Conservation (phyloP, 2,329 filamentous ascomycete species). For the Fusarium sp. region DNA sequence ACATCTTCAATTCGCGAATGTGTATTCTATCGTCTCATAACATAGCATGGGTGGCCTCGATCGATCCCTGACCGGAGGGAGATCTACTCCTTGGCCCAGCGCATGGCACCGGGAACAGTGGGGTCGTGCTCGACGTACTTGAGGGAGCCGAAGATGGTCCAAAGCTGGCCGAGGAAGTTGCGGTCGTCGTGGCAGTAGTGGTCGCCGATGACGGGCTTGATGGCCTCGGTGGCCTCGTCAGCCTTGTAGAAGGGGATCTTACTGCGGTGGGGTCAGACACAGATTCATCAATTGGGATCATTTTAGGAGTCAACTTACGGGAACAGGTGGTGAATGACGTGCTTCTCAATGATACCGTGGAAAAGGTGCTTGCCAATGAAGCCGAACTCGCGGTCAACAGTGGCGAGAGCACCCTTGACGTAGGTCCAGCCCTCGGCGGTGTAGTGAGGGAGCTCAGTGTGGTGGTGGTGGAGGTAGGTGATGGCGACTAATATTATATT, state of each 20-base stretch:
- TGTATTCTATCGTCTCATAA: conserved; percentile 24
- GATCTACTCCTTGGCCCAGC: conserved; percentile 48
- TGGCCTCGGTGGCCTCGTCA: conserved; percentile 67
- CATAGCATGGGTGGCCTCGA: not conserved
- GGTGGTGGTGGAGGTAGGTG: conserved; percentile 80
- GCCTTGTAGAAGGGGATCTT: conserved; percentile 61
- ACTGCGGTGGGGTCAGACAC: conserved; percentile 24
- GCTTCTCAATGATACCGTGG: conserved; percentile 71
- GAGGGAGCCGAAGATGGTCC: conserved; percentile 47
- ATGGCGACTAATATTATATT: conserved; percentile 68
- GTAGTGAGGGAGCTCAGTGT: conserved; percentile 58
- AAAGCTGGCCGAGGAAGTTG: conserved; percentile 48
- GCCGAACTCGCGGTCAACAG: conserved; percentile 72
- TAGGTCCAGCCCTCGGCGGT: conserved; percentile 69
- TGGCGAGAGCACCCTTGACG: conserved; percentile 69
- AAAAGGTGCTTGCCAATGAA: conserved; percentile 72
- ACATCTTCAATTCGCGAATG: conserved; percentile 17
- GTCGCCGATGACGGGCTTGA: conserved; percentile 90
- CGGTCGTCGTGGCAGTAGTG: conserved; percentile 76
- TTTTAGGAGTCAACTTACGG: conserved; percentile 42
- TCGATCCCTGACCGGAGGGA: conserved; percentile 16
- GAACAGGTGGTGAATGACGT: conserved; percentile 72
- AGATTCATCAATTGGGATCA: not conserved
- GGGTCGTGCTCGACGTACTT: conserved; percentile 50
- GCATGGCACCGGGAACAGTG: conserved; percentile 39